Evolutionary conservation across 805 yeast species (phyloP), one percentile per base, ranked within the genome.

Genomic region (Yamadazyma paraphyllophila): DNA sequence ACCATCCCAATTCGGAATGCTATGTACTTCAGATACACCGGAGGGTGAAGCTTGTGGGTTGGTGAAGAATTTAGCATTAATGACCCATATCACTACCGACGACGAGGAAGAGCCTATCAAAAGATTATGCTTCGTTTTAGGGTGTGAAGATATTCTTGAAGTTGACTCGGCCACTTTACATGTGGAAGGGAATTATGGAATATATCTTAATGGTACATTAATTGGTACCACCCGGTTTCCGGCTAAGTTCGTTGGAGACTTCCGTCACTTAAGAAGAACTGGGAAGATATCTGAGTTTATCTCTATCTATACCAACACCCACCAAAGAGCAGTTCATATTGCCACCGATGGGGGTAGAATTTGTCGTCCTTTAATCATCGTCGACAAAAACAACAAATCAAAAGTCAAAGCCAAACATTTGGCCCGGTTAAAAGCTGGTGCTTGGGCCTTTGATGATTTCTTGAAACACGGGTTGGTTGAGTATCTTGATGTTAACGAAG

Each of bases 1-100:
- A 67, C 99, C 99, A 9, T 94, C 99, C 1, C 99, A 94, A 71
- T 94, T 94, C 66, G 99, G 99, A 63, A 94, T 94, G 98, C 76
- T 94, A 49, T 94, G 99, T 75, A 89, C 98, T 6, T 88, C 98
- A 0, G 99, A 94, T 78, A 94, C 99, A 0, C 99, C 99, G 1
- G 99, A 94, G 78, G 99, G 99, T 77, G 99, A 94, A 69, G 99
- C 99, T 0, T 94, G 99, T 81, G 99, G 99, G 61, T 78, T 94
- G 66, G 99, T 94, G 31, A 94, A 94, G 69, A 94, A 94, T 62
- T 74, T 94, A 64, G 99, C 99, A 1, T 76, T 94, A 39, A 94
- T 94, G 99, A 94, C 99, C 9, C 99, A 94, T 67, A 94, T 94
- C 59, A 94, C 99, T 4, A 92, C 99, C 1, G 99, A 94, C 67